phyloP scores from a whole-genome alignment of 306 rosid species.

The Trifolium pratense region DNA sequence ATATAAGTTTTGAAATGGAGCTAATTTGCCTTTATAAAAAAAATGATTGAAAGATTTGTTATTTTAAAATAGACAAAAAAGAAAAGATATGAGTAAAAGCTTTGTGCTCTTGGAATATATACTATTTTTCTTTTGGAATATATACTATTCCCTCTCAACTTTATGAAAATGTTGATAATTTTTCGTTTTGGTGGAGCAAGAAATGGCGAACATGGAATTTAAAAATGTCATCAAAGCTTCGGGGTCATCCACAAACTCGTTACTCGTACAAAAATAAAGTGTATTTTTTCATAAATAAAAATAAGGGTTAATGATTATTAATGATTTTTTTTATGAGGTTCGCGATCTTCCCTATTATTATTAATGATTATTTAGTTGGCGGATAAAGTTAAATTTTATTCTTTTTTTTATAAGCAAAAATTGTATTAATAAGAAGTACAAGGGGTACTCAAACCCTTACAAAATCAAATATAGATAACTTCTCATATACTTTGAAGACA shows the following conservation, averaged over 20 bases:
- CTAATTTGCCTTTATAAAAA: conserved; percentile 5
- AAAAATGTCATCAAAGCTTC: conserved; percentile 49
- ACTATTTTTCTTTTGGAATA: conserved; percentile 48
- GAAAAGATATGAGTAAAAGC: conserved; percentile 39
- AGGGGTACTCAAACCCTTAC: too few species aligned
- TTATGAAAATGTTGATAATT: conserved; percentile 25
- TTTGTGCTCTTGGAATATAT: conserved; percentile 49
- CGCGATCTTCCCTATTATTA: too few species aligned
- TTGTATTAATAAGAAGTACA: too few species aligned
- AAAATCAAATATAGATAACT: too few species aligned
- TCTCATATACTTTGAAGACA: too few species aligned
- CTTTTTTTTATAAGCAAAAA: too few species aligned
- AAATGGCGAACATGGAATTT: conserved; percentile 54
- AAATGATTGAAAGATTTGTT: conserved; percentile 32
- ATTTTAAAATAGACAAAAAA: conserved; percentile 20
- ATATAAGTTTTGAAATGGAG: background rate
- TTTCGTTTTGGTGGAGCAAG: conserved; percentile 29
- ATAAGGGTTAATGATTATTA: too few species aligned
- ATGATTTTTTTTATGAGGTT: too few species aligned
- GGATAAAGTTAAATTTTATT: too few species aligned
- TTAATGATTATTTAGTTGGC: too few species aligned
- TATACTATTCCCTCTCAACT: conserved; percentile 47
- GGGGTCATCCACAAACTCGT: conserved; percentile 36
- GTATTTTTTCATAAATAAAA: background rate
- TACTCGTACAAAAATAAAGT: conserved; percentile 30